Base-by-base conservation (phyloP, 2,329 filamentous ascomycete species). In the Cytospora paraplurivora region DNA sequence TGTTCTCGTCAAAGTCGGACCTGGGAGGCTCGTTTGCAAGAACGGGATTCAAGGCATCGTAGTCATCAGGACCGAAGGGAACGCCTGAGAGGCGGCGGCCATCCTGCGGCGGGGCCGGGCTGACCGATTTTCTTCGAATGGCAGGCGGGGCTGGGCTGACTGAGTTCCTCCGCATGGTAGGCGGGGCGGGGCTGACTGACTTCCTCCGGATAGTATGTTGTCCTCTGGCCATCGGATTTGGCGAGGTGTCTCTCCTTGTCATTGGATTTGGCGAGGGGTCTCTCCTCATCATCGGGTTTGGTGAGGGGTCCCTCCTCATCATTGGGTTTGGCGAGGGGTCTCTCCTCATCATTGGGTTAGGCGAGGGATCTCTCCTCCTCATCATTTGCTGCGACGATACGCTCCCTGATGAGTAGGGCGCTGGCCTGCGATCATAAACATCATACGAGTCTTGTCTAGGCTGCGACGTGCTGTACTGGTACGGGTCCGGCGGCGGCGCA, bases 61-160 rank as follows among this genome's bases (percentile, higher is more conserved):
- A 93, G 38, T 86, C 88, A 72, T 93, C 91, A 0, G 91, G 91
- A 0, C 87, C 85, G 69, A 92, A 94, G 0, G 90, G 90, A 4
- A 90, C 76, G 17, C 82, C 83, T 1, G 88, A 89, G 6, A 85
- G 70, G 56, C 83, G 78, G 63, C 85, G 80, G 54, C 78, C 74
- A 54, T 77, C 80, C 59, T 76, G 73, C 44, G 73, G 79, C 27
- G 90, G 89, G 1, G 85, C 84, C 2, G 90, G 89, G 69, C 89
- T 92, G 37, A 93, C 85, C 1, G 90, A 92, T 44, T 27, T 27
- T 27, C 27, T 27, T 27, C 27, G 27, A 27, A 27, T 27, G 27
- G 27, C 27, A 27, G n/a, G 27, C 27, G 27, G 27, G 27, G 27
- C 27, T 27, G 44, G 44, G 44, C 44, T 47, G 4, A 47, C 7